Evolutionary conservation across 345 rosid genomes (phyloP).

Genomic region (Brassica incana): DNA sequence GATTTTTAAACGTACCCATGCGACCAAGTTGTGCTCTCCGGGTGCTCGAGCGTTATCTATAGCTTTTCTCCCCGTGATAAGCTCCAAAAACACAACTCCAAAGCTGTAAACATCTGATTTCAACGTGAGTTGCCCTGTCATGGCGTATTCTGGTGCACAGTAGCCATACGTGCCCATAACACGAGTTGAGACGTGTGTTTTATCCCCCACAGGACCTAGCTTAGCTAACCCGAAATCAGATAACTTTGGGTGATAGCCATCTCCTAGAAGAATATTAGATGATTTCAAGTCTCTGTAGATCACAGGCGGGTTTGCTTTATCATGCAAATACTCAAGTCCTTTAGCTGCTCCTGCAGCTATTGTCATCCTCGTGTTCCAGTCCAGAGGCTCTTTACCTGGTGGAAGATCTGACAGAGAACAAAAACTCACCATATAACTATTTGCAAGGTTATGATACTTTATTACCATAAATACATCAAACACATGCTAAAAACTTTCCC

Average conservation of each 20-base stretch:
- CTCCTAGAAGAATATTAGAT: slow-evolving; percentile 91
- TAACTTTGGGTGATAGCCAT: slow-evolving; percentile 86
- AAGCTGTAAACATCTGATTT: slow-evolving; percentile 97
- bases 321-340: slow-evolving; percentile 95
- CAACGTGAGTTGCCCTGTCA: slow-evolving; percentile 96
- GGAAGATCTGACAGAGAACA: slow-evolving; percentile 67
- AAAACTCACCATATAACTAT: not conserved
- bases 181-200: slow-evolving; percentile 97
- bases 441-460: not conserved
- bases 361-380: slow-evolving; percentile 97
- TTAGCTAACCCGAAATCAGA: slow-evolving; percentile 98
- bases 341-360: slow-evolving; percentile 99
- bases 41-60: slow-evolving; percentile 76
- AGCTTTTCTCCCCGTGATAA: slow-evolving; percentile 96
- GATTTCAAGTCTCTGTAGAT: slow-evolving; percentile 95
- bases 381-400: slow-evolving; percentile 73
- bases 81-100: slow-evolving; percentile 96
- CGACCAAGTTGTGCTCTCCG: slow-evolving; percentile 95
- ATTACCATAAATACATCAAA: not conserved
- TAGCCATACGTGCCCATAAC: slow-evolving; percentile 99
- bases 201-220: slow-evolving; percentile 96
- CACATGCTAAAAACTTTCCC: not conserved
- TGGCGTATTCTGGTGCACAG: slow-evolving; percentile 98
- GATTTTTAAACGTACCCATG: slow-evolving; percentile 66
- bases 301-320: slow-evolving; percentile 95